These are phyloP conservation scores for Eremochloa ophiuroides DNA, from an alignment of 176 grass and related monocot genomes.

Conservation along the genomic window DNA sequence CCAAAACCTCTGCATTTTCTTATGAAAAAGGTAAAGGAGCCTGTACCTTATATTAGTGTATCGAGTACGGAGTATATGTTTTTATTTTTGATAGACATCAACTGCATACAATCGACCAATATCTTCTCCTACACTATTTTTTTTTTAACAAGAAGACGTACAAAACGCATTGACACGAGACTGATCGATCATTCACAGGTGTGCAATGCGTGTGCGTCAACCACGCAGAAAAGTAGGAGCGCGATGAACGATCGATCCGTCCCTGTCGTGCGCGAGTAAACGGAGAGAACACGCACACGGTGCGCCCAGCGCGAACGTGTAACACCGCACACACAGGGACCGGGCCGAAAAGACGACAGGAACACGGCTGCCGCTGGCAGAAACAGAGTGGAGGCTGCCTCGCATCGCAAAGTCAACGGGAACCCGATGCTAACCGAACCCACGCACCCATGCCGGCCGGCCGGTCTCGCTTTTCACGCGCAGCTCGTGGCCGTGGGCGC, in stretches of 20 bases:
- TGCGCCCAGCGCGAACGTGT: background rate
- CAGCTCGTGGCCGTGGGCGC: conserved; percentile 13
- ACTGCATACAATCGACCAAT: no score
- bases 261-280: background rate
- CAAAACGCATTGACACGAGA: no score
- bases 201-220: no score
- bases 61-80: no score
- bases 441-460: background rate
- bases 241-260: background rate
- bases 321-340: background rate
- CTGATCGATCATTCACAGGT: no score
- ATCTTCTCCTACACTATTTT: no score
- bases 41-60: no score
- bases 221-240: background rate
- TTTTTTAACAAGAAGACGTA: no score
- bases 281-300: background rate
- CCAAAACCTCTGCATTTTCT: background rate
- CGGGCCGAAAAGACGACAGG: background rate
- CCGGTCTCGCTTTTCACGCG: conserved; percentile 7
- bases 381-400: background rate
- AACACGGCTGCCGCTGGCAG: background rate
- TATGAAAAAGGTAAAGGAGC: no score
- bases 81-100: no score
- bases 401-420: background rate
- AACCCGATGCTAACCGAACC: conserved; percentile 2